These are phyloP conservation scores for Salvia rosmarinus DNA, from an alignment of 257 asterid genomes.

Conservation along the genomic window DNA sequence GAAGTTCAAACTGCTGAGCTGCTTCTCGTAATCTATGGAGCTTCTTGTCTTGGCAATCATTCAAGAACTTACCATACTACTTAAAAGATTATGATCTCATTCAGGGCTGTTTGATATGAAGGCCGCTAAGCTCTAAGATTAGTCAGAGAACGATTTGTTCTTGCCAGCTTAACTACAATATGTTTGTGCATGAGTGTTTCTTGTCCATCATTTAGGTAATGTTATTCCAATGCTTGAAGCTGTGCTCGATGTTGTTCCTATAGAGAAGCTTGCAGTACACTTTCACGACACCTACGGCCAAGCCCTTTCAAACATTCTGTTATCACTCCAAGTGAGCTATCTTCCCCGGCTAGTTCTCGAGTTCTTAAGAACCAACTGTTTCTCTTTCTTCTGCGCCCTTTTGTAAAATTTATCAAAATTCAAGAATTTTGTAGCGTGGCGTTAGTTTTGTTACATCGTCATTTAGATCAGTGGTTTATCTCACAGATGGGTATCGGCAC, in stretches of 20 bases:
- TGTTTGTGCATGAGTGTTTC: constrained; percentile 14
- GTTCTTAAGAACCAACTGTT: constrained; percentile 1
- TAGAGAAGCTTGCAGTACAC: constrained; percentile 92
- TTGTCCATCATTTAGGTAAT: constrained; percentile 55
- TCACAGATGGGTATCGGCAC: constrained; percentile 85
- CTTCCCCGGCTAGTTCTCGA: constrained; percentile 20
- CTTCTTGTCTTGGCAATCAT: constrained; percentile 5
- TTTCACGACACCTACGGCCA: constrained; percentile 98
- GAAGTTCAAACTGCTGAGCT: constrained; percentile 24
- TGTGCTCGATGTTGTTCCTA: constrained; percentile 73
- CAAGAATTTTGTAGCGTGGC: background rate
- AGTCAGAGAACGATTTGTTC: background rate
- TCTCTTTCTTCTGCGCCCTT: background rate
- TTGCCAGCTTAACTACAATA: constrained; percentile 2
- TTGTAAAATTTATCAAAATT: background rate
- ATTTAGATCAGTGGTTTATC: background rate
- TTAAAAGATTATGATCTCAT: background rate
- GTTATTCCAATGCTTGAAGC: constrained; percentile 92
- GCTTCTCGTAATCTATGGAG: constrained; percentile 1
- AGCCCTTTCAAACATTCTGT: constrained; percentile 89
- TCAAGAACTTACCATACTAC: constrained; percentile 13
- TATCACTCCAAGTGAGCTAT: constrained; percentile 75
- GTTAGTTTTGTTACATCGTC: constrained; percentile 7
- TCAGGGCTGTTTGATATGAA: background rate
- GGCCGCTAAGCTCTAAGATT: background rate